Evolutionary conservation across 495 filamentous ascomycete species (phyloP), one percentile per base, ranked within the genome.

Genomic region (Lineolata rhizophorae): DNA sequence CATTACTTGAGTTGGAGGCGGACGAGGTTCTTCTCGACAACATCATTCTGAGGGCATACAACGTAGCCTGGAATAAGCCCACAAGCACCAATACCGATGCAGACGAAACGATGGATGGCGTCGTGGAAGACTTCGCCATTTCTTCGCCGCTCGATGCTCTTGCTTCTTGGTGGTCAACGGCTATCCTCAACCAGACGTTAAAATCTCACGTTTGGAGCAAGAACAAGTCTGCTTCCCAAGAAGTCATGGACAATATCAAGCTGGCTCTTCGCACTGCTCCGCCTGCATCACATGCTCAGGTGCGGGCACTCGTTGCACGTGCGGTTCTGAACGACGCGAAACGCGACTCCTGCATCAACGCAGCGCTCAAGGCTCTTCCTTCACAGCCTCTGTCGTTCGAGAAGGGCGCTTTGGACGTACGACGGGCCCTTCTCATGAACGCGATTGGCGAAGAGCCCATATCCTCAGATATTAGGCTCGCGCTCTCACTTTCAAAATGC

Each of bases 101-200:
- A 6, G 70, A 72, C 31, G 74, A 74, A 27, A 66, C 76, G 17
- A 74, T 91, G 55, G 76, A 91, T 46, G 61, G 70, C 10, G 80
- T 92, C 8, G 76, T 85, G 13, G 78, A 85, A 21, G 85, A 95
- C 42, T 65, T 68, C 25, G 72, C 83, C 3, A 83, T 94, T 31
- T 70, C 76, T 20, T 84, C 79, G 9, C 79, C 84, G 5, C 65
- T 93, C 36, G 85, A 95, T 48, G 82, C 79, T 17, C 62, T 93
- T 13, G 78, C 84, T 10, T 76, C 84, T 1, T 93, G 84, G 85
- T 85, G 70, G 58, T 90, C 82, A 1, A 75, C 69, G 40, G 61
- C 61, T 20, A 70, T 67, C 5, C 64, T 95, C 15, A 16, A 6
- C 28, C 28, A 12, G 28, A 8, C 28, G 6, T 16, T 30, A 8